A percentile compares a stretch with the other conserved stretches of the same genome.
These are phyloP conservation scores for Apiotrichum gracile DNA, from an alignment of 1,284 basidiomycete species.

Conservation along the genomic window DNA sequence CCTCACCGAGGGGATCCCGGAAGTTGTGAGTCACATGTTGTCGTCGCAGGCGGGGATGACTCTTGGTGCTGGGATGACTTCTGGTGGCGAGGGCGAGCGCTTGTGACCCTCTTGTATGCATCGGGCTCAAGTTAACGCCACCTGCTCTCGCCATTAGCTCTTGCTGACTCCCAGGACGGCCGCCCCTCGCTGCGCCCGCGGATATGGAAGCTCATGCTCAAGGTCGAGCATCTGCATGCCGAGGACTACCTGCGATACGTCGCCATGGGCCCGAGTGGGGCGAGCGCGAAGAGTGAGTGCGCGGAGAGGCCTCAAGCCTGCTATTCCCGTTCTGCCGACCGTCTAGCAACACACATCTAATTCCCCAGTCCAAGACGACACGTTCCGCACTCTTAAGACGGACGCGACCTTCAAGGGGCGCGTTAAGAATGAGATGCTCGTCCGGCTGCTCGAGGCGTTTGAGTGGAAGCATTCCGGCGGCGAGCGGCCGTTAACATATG, in stretches of 20 bases:
- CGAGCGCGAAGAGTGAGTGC: constrained; percentile 77
- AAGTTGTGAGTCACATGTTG: constrained; percentile 25
- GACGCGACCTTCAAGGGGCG: constrained; percentile 91
- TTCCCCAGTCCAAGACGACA: constrained; percentile 51
- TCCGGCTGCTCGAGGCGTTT: constrained; percentile 88
- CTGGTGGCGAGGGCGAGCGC: no score
- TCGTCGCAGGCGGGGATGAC: constrained; percentile 54
- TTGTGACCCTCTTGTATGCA: no score
- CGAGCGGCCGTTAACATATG: constrained; percentile 78
- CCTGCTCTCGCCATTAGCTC: not conserved
- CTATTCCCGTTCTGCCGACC: no score
- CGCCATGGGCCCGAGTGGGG: constrained; percentile 72
- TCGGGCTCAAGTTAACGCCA: no score
- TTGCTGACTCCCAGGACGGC: constrained; percentile 17
- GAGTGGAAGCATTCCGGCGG: constrained; percentile 64
- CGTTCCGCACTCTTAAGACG: constrained; percentile 79
- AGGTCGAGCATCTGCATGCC: constrained; percentile 67
- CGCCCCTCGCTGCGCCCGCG: constrained; percentile 38
- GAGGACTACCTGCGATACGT: constrained; percentile 76
- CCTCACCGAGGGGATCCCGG: constrained; percentile 77
- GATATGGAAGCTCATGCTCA: constrained; percentile 87
- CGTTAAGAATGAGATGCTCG: constrained; percentile 93
- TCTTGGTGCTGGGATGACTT: constrained; percentile 1
- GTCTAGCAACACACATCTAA: constrained; percentile 4
- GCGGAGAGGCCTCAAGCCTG: not conserved